Conservation (phyloP, 352 stramenopile genomes). For the Elongisporangium anandrum region DNA sequence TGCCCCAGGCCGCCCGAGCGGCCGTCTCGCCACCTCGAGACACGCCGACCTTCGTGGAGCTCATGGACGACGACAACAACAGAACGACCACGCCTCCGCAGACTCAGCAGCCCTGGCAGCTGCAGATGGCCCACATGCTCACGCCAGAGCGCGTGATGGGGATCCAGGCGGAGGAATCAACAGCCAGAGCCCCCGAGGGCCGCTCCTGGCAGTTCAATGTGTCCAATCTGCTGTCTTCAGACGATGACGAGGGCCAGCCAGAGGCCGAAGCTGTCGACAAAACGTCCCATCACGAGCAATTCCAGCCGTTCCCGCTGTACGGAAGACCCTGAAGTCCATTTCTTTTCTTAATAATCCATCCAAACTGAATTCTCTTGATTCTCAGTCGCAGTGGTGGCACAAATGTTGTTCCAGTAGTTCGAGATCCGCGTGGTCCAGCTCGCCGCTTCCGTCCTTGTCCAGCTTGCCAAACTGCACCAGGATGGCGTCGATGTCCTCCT, state of each 20-base stretch:
- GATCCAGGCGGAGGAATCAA: no score
- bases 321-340: no score
- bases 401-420: constrained; percentile 56
- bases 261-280: no score
- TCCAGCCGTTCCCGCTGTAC: no score
- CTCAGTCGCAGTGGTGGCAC: no score
- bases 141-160: background rate
- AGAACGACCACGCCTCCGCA: background rate
- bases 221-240: no score
- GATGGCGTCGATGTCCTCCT: constrained; percentile 60
- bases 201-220: no score
- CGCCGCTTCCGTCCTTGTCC: constrained; percentile 56
- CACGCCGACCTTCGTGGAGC: background rate
- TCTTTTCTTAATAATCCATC: no score
- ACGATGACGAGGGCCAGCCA: no score
- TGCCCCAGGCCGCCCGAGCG: background rate
- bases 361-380: no score
- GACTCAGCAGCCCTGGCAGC: constrained; percentile 6
- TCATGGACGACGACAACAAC: constrained; percentile 1
- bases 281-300: no score
- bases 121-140: constrained; percentile 8
- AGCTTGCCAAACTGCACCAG: constrained; percentile 64
- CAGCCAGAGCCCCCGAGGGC: no score
- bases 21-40: background rate
- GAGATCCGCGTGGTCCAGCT: constrained; percentile 62